Conservation (phyloP, 768 basidiomycete genomes). For the Clitopilus passeckerianus region DNA sequence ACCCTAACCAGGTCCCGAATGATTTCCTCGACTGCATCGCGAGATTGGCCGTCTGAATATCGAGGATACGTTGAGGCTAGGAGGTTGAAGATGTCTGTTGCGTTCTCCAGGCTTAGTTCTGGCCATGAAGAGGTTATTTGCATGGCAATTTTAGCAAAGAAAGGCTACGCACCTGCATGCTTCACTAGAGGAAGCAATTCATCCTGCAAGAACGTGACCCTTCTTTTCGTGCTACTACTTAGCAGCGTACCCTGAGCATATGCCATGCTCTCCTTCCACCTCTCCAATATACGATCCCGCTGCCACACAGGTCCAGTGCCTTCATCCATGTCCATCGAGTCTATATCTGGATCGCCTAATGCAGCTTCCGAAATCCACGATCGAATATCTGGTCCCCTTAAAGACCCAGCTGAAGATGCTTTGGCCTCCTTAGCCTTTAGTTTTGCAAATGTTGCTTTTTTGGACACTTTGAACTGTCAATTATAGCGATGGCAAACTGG, state of each 20-base stretch:
- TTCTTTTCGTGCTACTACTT: slow-evolving; percentile 45
- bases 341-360: slow-evolving; percentile 22
- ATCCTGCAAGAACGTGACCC: slow-evolving; percentile 58
- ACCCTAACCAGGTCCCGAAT: slow-evolving; percentile 58
- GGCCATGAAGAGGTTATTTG: background rate
- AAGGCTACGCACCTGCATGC: slow-evolving; percentile 44
- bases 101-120: slow-evolving; percentile 61
- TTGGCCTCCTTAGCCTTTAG: slow-evolving; percentile 42
- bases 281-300: slow-evolving; percentile 42
- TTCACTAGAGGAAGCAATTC: slow-evolving; percentile 53
- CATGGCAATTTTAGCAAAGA: background rate
- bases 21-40: slow-evolving; percentile 66
- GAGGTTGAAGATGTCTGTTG: slow-evolving; percentile 66
- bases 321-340: slow-evolving; percentile 6
- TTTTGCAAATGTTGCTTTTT: slow-evolving; percentile 37
- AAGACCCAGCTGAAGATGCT: slow-evolving; percentile 21
- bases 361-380: slow-evolving; percentile 53
- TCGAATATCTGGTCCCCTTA: slow-evolving; percentile 53
- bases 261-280: slow-evolving; percentile 53
- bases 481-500: background rate
- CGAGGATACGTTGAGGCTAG: slow-evolving; percentile 74
- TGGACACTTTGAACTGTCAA: slow-evolving; percentile 22
- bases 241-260: slow-evolving; percentile 48
- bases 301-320: slow-evolving; percentile 39
- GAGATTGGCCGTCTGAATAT: slow-evolving; percentile 69